Base-by-base conservation (phyloP, 2,329 filamentous ascomycete species). In the Tolypocladium paradoxum region DNA sequence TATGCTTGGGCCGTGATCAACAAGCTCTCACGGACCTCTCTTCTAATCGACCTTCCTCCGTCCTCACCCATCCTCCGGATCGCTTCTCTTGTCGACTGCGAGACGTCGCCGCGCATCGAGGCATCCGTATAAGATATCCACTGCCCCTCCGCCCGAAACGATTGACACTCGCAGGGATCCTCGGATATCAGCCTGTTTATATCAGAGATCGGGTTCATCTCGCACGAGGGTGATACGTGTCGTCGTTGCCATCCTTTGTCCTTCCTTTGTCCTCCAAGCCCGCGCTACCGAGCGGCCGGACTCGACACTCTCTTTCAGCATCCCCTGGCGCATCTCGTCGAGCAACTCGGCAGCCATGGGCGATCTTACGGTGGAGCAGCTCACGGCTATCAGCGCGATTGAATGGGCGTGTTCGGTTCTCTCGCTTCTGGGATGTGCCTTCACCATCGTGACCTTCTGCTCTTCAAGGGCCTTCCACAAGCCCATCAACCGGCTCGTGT, bases 401-500 rank as follows among this genome's bases (percentile, higher is more conserved):
- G 87, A 90, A 67, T 78, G 88, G 49, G 71, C 78, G 18, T 82
- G 83, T 62, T 91, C 88, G 0, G 76, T 83, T 8, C 68, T 91
- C 45, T 92, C 88, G 1, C 67, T 93, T 0, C 50, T 85, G 2
- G 88, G 87, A 53, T 87, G 84, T 45, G 60, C 84, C 34, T 82
- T 91, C 65, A 86, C 90, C 62, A 82, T 92, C 52, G 60, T 74
- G 53, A 90, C 87, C 3, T 93, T 91, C 63, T 70, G 79, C 33
- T 67, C 69, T n/a, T 88, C 84, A 34, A 77, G 75, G 18, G 76
- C 77, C 6, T 93, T 93, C 65, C 86, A 87, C 62, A 92, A 90
- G 64, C 87, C 88, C n/a, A 90, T 93, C 71, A 93, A 93, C 64
- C 78, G 89, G 20, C 76, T 95, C 0, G 84, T 92, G 11, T 92